Base-by-base conservation (phyloP, 2,329 filamentous ascomycete genomes). In the Calonectria hawksworthii region DNA sequence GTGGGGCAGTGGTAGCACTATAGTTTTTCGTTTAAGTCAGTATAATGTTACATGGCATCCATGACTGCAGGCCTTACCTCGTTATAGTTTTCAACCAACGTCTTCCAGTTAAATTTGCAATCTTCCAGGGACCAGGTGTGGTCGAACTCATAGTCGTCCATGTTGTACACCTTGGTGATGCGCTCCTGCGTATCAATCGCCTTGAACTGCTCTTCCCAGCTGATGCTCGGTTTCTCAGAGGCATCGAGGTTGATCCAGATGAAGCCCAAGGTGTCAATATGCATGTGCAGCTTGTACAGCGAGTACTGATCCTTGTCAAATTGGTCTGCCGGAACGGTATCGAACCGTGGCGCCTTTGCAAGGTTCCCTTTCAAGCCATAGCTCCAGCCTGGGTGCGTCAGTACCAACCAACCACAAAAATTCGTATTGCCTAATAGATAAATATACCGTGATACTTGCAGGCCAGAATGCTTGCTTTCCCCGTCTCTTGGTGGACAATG, bases 51-150 rank as follows among this genome's bases (percentile, higher is more conserved):
- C 44, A 23, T 23, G 4, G 30, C 30, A 32, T 32, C 4, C 30
- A 4, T 4, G 30, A 7, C 8, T 1, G 44, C 44, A 13, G 23
- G 36, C 10, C 65, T 34, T 51, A 70, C 71, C 50, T 70, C 71
- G n/a, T 73, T 73, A 50, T 73, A 73, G 56, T 73, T 73, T 26
- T 73, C 71, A 21, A 68, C 71, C 30, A 70, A 23, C 1, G 67
- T 68, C 50, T 73, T 73, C 71, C 71, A 73, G 30, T 73, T 70
- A 32, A 69, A 73, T 34, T 68, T 54, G 32, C 56, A 70, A n/a
- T 36, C 71, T 23, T 70, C 66, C 5, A 68, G 51, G 10, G 71
- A 69, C 71, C 71, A 73, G 13, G 71, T 73, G n/a, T 64, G 56
- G n/a, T 70, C 71, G 28, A 64, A 70, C 23, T 47, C 50, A 18